Base-by-base conservation (phyloP, 257 asterid species). In the Rauvolfia tetraphylla region DNA sequence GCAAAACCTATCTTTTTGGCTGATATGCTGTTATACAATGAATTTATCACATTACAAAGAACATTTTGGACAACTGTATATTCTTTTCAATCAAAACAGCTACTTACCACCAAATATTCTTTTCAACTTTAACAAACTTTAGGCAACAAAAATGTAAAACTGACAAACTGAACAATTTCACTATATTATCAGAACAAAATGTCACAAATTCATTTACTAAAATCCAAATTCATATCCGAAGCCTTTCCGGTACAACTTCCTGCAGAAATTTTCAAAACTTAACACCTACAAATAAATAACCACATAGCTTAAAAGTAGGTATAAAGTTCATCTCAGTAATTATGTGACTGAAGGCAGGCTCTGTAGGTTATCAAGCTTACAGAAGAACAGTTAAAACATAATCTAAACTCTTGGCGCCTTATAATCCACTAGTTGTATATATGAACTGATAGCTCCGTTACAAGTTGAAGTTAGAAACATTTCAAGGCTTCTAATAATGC, bases 401-500 rank as follows among this genome's bases (percentile, higher is more conserved):
- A 58, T 44, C 12, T 42, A n/a, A 25, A 42, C 22, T 46, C 57
- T 6, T 13, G 13, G 53, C n/a, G n/a, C n/a, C 9, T 31, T 18
- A n/a, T 22, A 6, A 75, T 29, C 38, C 70, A 22, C 70, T 23
- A 41, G 20, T 44, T 31, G 33, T 46, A 49, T 10, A 53, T 23
- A 54, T 53, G 36, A 57, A 33, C 54, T 48, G 13, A 61, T 65
- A 12, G 10, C 71, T 46, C 38, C 38, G 12, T 13, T 14, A n/a
- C 54, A 14, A 51, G 41, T 74, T 74, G 59, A 17, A 58, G 18
- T 57, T n/a, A 23, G 20, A 74, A 34, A 74, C n/a, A 58, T 38
- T 49, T 70, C 14, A 25, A 27, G 17, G 51, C 0, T 46, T 46
- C 10, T 46, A 46, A 46, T 8, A 46, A 46, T 46, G 51, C 17